Evolutionary conservation across 129 eudicot species (phyloP), one percentile per base, ranked within the genome.

Genomic region (Logfia minima): DNA sequence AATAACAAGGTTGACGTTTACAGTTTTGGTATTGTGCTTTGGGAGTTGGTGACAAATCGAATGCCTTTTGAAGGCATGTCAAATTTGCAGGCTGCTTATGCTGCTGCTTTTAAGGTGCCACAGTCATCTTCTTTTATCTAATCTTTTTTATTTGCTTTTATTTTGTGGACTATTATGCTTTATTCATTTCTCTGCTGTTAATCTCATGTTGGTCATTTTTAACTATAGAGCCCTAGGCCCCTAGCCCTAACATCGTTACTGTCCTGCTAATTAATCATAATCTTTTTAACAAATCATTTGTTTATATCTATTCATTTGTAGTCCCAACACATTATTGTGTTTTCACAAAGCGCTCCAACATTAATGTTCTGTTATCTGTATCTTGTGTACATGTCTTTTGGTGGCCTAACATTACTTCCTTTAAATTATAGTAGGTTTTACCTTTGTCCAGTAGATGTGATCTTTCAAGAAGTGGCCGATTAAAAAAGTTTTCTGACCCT

Each of bases 1-100:
- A 94, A 94, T 72, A 94, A 94, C 86, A 91, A 91, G 74, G 99
- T 94, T 61, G 99, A 94, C 77, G 96, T 91, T 58, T 94, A 94
- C 74, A 94, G 99, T 83, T 94, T 94, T 32, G 99, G 97, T 4
- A 87, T 94, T 70, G 99, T 94, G 77, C 82, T 94, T 11, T 94
- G 99, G 99, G 99, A 94, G 80, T 72, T 94, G 53, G 75, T 94
- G 64, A 91, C 96, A 5, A 94, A 94, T 59, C 96, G 97, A 23
- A 84, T 94, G 93, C 97, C 99, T 10, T 94, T 94, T 70, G 99
- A 94, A 75, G 99, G 99, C 84, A 94, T 94, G 99, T 94, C 99
- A 51, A 94, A 94, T 80, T 88, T 94, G 88, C 99, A 94, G 80
- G 99, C 99, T 83, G 99, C 99, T 75, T 94, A 94, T 89, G 97